Conservation (phyloP, 306 rosid species). For the Alnus glutinosa region DNA sequence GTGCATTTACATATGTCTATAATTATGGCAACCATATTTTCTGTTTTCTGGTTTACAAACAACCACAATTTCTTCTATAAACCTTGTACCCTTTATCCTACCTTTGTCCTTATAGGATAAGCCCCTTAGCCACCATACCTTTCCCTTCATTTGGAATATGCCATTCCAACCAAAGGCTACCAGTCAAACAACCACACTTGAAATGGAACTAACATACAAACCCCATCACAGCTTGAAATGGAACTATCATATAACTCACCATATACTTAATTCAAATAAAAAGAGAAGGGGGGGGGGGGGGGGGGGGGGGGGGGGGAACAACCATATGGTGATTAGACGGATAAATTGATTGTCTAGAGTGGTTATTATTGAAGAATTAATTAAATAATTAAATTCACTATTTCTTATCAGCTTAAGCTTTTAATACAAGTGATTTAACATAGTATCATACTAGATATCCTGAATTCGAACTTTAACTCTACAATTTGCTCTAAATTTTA, state of each 20-base stretch:
- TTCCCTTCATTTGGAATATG: background rate
- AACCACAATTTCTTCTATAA: background rate
- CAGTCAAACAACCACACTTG: background rate
- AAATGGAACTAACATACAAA: background rate
- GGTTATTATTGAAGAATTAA: too few species aligned
- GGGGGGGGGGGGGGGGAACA: too few species aligned
- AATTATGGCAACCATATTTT: too few species aligned
- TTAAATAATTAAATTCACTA: too few species aligned
- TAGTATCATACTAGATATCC: too few species aligned
- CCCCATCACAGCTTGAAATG: too few species aligned
- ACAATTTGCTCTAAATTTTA: too few species aligned
- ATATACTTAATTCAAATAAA: background rate
- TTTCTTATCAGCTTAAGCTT: too few species aligned
- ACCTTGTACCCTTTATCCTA: background rate
- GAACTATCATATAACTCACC: background rate
- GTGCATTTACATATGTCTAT: background rate
- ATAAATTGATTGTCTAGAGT: background rate
- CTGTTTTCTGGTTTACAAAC: too few species aligned
- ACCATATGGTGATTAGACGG: background rate
- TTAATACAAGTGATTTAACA: background rate
- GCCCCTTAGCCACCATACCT: background rate
- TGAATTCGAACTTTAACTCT: too few species aligned
- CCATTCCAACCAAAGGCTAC: conserved; percentile 8
- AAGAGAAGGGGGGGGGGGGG: too few species aligned
- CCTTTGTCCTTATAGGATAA: background rate